A percentile compares a stretch with the other conserved stretches of the same genome.
These are phyloP conservation scores for Jaapia argillacea DNA, from an alignment of 768 basidiomycete species.

Conservation along the genomic window DNA sequence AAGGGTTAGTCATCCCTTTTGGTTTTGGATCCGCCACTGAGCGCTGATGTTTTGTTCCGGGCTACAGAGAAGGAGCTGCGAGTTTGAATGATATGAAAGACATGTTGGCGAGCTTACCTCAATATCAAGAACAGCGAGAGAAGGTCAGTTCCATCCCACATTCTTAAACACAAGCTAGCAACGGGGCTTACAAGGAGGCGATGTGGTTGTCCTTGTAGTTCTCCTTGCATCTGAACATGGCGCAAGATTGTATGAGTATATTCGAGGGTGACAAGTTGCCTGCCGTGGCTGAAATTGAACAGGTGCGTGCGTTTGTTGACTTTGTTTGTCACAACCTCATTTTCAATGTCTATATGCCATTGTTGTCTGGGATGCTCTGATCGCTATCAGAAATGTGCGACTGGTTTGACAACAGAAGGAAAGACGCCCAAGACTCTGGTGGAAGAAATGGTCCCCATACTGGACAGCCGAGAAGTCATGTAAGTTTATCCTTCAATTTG, in stretches of 20 bases:
- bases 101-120: conserved; percentile 91
- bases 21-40: neutral
- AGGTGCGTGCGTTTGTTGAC: conserved; percentile 42
- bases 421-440: conserved; percentile 92
- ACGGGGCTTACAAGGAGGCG: neutral
- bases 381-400: conserved; percentile 75
- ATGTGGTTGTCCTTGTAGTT: no score
- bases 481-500: conserved; percentile 25
- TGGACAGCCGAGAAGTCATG: conserved; percentile 83
- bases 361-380: conserved; percentile 1
- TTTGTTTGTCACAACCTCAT: neutral
- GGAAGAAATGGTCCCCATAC: conserved; percentile 96
- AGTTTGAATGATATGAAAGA: conserved; percentile 98
- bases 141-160: conserved; percentile 43
- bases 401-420: conserved; percentile 83
- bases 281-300: conserved; percentile 80
- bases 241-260: conserved; percentile 91
- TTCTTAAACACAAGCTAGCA: neutral
- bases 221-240: conserved; percentile 94
- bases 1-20: conserved; percentile 48
- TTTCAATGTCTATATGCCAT: no score
- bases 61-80: conserved; percentile 63
- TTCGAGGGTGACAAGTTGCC: conserved; percentile 87
- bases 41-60: conserved; percentile 1
- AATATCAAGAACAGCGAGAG: conserved; percentile 92